Percentiles rank a stretch among this genome's conserved stretches.
These are phyloP conservation scores for Cercospora citrullina DNA, from an alignment of 2,329 filamentous ascomycete genomes.

Conservation along the genomic window DNA sequence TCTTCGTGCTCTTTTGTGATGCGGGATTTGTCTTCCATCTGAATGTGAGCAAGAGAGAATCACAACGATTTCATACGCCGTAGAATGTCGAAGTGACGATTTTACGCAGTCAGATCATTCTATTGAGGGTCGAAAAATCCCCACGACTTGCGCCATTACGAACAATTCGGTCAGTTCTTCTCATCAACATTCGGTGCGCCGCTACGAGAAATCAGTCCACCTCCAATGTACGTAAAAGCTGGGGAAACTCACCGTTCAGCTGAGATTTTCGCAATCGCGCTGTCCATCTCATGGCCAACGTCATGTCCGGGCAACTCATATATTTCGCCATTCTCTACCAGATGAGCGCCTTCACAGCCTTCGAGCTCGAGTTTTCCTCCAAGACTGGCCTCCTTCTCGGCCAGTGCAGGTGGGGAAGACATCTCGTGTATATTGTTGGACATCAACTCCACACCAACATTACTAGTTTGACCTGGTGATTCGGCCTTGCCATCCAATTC, in stretches of 20 bases:
- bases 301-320: background rate
- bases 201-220: background rate
- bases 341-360: background rate
- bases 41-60: too few species aligned
- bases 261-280: background rate
- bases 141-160: too few species aligned
- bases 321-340: background rate
- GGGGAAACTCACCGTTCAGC: background rate
- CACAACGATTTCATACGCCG: too few species aligned
- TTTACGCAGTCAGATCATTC: too few species aligned
- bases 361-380: background rate
- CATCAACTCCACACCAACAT: background rate
- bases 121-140: too few species aligned
- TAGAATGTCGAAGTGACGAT: too few species aligned
- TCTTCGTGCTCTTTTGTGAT: too few species aligned
- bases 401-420: background rate
- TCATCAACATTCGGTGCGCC: background rate
- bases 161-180: too few species aligned
- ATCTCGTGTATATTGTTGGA: background rate
- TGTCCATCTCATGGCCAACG: conserved; percentile 3
- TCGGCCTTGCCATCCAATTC: background rate
- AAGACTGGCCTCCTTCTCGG: background rate
- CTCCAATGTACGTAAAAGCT: background rate
- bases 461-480: background rate
- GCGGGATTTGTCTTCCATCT: too few species aligned